Conservation (phyloP, 352 stramenopile genomes). For the Phytophthora podocarpi region DNA sequence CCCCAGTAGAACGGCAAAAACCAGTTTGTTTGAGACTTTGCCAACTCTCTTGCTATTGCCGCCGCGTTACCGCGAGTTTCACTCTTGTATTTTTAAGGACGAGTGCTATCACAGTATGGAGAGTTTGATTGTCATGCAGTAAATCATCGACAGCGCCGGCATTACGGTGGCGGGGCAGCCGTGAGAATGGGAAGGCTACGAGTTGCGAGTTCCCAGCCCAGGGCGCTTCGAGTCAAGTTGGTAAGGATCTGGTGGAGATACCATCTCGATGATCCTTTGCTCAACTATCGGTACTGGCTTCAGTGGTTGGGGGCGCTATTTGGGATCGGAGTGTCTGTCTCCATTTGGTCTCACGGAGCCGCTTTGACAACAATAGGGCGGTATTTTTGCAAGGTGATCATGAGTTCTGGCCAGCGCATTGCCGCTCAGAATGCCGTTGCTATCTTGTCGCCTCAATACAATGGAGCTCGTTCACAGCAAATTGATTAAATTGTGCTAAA, state of each 20-base stretch:
- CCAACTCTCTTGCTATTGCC: too few relatives aligned
- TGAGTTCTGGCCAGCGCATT: constrained; percentile 13
- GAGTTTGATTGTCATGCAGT: constrained; percentile 4
- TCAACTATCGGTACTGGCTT: constrained; percentile 18
- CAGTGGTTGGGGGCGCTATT: constrained; percentile 28
- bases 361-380: constrained; percentile 25
- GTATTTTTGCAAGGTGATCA: constrained; percentile 23
- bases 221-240: too few relatives aligned
- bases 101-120: too few relatives aligned
- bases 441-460: constrained; percentile 16
- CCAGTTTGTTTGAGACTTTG: constrained; percentile 26
- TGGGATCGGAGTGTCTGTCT: constrained; percentile 12
- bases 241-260: too few relatives aligned
- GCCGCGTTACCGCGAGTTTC: too few relatives aligned
- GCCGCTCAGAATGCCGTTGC: constrained; percentile 19
- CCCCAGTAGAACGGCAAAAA: constrained; percentile 14
- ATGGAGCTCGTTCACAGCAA: neutral
- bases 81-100: constrained; percentile 12
- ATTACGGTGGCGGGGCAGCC: too few relatives aligned
- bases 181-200: constrained; percentile 8
- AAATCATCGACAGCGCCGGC: neutral
- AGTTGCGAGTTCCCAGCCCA: too few relatives aligned
- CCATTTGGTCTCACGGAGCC: constrained; percentile 20
- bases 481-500: constrained; percentile 16
- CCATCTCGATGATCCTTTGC: too few relatives aligned